phyloP scores from a whole-genome alignment of 2,329 filamentous ascomycete genomes.

The Talaromyces sp. region DNA sequence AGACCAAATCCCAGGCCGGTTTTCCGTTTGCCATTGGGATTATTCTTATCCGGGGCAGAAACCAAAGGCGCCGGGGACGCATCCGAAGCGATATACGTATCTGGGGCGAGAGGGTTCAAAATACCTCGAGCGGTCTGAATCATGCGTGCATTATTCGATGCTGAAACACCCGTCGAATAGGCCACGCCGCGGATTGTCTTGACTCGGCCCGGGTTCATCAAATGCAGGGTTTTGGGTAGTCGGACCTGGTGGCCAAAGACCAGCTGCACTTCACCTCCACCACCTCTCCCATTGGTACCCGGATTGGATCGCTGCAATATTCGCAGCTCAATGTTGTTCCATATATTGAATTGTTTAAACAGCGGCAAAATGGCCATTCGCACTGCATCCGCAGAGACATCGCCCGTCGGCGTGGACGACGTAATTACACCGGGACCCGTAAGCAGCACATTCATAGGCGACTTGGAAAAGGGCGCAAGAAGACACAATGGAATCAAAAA shows the following conservation, averaged over 20 bases:
- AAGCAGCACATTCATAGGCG: constrained; percentile 83
- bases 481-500: constrained; percentile 86
- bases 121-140: constrained; percentile 85
- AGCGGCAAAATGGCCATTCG: constrained; percentile 87
- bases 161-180: constrained; percentile 86
- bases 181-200: constrained; percentile 88
- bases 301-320: constrained; percentile 75
- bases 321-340: constrained; percentile 75
- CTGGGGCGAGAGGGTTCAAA: constrained; percentile 76
- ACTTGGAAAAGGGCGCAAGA: constrained; percentile 87
- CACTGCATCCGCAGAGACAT: constrained; percentile 88
- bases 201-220: constrained; percentile 76
- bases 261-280: constrained; percentile 87
- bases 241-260: constrained; percentile 90
- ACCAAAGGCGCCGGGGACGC: constrained; percentile 55
- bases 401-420: constrained; percentile 71
- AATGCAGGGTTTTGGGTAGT: constrained; percentile 86
- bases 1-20: constrained; percentile 89
- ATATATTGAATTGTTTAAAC: constrained; percentile 85
- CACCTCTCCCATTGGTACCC: constrained; percentile 67
- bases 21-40: constrained; percentile 48
- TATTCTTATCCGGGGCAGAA: constrained; percentile 64
- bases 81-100: constrained; percentile 82
- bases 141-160: constrained; percentile 90
- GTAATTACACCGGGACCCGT: constrained; percentile 91